phyloP scores from a whole-genome alignment of 2,329 filamentous ascomycete genomes.

The Nothophoma quercina region DNA sequence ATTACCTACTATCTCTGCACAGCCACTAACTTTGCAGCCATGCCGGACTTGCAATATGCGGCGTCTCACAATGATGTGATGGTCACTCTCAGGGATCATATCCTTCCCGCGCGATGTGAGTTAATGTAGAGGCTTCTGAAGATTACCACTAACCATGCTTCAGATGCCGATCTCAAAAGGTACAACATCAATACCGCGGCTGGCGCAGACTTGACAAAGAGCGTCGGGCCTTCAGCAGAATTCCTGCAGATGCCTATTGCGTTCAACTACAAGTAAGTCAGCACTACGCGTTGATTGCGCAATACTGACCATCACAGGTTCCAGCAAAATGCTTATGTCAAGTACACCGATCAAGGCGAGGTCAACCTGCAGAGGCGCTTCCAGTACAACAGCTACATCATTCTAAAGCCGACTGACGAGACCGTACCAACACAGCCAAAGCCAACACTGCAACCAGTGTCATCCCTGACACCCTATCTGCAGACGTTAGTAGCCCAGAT shows the following conservation, averaged over 20 bases:
- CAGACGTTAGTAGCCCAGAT: constrained; percentile 71
- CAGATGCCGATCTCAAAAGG: constrained; percentile 65
- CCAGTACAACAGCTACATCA: constrained; percentile 52
- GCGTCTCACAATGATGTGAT: constrained; percentile 74
- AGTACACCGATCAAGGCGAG: constrained; percentile 57
- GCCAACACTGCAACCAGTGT: constrained; percentile 61
- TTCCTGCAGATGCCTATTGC: constrained; percentile 77
- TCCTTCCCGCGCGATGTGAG: constrained; percentile 75
- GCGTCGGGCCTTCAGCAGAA: constrained; percentile 81
- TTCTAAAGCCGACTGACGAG: constrained; percentile 67
- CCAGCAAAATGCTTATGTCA: constrained; percentile 83
- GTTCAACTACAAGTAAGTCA: constrained; percentile 65
- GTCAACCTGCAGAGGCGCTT: constrained; percentile 40
- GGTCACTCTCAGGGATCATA: constrained; percentile 71
- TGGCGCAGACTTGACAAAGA: constrained; percentile 67
- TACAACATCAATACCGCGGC: constrained; percentile 61
- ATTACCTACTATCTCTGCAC: background rate
- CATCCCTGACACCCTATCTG: constrained; percentile 63
- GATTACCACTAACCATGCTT: background rate
- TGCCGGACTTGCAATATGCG: constrained; percentile 88
- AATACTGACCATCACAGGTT: constrained; percentile 61
- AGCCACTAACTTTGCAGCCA: constrained; percentile 53
- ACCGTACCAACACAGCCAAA: constrained; percentile 68
- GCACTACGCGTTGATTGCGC: background rate
- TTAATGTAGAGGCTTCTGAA: constrained; percentile 5